Evolutionary conservation across 352 stramenopile species (phyloP), one percentile per base, ranked within the genome.

Genomic region (Pythium volutum): DNA sequence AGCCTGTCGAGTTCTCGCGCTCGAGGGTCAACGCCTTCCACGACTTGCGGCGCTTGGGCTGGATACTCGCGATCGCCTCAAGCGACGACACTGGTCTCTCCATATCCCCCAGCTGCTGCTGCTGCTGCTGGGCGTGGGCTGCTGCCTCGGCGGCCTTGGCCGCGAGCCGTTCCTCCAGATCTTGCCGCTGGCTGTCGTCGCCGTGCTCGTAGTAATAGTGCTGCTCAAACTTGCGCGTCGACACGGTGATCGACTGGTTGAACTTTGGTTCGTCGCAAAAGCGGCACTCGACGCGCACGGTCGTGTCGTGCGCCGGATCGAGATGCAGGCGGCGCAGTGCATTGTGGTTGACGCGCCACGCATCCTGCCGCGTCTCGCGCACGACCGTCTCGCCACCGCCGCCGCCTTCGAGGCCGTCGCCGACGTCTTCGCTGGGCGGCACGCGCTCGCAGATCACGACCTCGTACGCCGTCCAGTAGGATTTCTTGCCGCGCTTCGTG

Each of bases 401-500:
- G 2, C 3, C 26, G 27, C 27, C 46, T n/a, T 55, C 42, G 16
- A 48, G 10, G 34, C 29, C 38, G 23, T 59, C 15, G 27, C 15
- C 22, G 7, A 6, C 20, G 7, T 8, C 38, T 5, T 18, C 45
- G 46, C 22, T 62, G n/a, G n/a, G 33, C 31, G 14, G 46, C 36
- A 62, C 43, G 6, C 48, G 45, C 51, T 70, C 56, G 34, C 41
- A 62, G 45, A 70, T 66, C 26, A 70, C 63, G 12, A 70, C 57
- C 22, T 70, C 63, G 31, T 66, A 70, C 45, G 63, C 63, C 16
- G 63, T 70, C 63, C 63, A 70, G 56, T 70, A 70, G 22, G 57
- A 59, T 46, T 70, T 70, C 63, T 70, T 70, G n/a, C 45, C 63
- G 23, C 63, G 63, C 57, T 70, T 70, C 18, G 63, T 70, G 51